Percentiles rank a stretch among this genome's conserved stretches.
Evolutionary conservation across 495 filamentous ascomycete genomes (phyloP).

Genomic region (Tuber calosporum): DNA sequence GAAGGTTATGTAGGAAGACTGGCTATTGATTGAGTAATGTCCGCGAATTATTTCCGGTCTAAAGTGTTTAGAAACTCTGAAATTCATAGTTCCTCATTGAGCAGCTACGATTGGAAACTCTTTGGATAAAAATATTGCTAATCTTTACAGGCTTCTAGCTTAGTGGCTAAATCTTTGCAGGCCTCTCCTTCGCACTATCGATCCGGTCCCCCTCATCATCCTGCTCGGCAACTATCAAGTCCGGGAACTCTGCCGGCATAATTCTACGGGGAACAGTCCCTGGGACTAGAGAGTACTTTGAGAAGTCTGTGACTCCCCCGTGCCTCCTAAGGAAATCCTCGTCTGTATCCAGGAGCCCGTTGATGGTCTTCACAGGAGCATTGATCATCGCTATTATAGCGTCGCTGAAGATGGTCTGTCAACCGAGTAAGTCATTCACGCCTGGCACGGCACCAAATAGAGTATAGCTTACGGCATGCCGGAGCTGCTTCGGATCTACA

Average conservation of each 20-base stretch:
- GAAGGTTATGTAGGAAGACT: background rate
- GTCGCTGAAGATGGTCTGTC: conserved; percentile 63
- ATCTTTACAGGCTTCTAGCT: background rate
- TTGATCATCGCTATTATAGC: conserved; percentile 67
- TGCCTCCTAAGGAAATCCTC: conserved; percentile 71
- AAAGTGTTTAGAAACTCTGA: background rate
- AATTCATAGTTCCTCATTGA: background rate
- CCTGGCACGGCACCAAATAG: background rate
- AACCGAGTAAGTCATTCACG: background rate
- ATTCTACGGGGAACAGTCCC: conserved; percentile 63
- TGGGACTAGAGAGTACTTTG: conserved; percentile 60
- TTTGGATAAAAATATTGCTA: background rate
- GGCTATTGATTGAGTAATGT: background rate
- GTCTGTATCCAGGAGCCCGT: conserved; percentile 66
- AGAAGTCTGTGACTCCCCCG: conserved; percentile 63
- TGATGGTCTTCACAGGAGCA: conserved; percentile 56
- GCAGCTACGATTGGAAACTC: background rate
- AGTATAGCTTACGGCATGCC: conserved; percentile 12
- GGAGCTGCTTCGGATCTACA: conserved; percentile 6
- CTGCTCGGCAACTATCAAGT: conserved; percentile 68
- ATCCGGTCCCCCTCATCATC: conserved; percentile 68
- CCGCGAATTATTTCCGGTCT: background rate
- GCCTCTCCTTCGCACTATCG: conserved; percentile 50
- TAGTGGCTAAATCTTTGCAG: conserved; percentile 12
- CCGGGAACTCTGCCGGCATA: conserved; percentile 67